Percentiles rank a stretch among this genome's conserved stretches.
These are phyloP conservation scores for Coemansia sp. DNA, from an alignment of 192 early-diverging fungal genomes.

Conservation along the genomic window DNA sequence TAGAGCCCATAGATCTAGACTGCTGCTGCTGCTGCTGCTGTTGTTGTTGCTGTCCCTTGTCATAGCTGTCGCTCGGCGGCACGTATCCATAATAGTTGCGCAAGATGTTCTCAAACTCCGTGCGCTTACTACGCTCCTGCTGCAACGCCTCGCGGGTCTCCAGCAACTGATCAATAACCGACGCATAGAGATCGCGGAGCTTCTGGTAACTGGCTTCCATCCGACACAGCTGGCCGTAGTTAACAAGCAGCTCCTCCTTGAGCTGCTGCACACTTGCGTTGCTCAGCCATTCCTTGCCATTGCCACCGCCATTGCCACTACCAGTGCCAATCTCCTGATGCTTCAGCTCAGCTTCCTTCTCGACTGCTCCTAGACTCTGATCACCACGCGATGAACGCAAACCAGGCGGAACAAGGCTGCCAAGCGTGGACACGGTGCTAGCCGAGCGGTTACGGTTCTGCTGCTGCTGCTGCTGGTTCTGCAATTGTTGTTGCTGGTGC, in stretches of 20 bases:
- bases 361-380: neutral
- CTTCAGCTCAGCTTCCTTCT: neutral
- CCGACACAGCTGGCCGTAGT: conserved; percentile 50
- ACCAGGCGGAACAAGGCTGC: conserved; percentile 45
- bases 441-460: conserved; percentile 30
- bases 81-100: conserved; percentile 46
- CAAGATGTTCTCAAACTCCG: conserved; percentile 33
- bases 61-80: conserved; percentile 5
- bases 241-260: conserved; percentile 50
- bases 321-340: neutral
- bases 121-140: conserved; percentile 41
- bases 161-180: conserved; percentile 48
- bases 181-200: conserved; percentile 47
- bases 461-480: neutral
- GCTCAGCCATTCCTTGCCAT: conserved; percentile 36
- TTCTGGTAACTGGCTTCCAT: conserved; percentile 54
- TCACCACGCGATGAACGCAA: conserved; percentile 27
- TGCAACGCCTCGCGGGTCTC: conserved; percentile 38
- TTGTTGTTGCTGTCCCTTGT: neutral
- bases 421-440: conserved; percentile 30
- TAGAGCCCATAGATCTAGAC: neutral
- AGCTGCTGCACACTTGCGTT: conserved; percentile 37
- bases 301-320: neutral
- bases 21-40: conserved; percentile 1
- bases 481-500: neutral